Base-by-base conservation (phyloP, 2,329 filamentous ascomycete species). In the Fusarium nelsonii region DNA sequence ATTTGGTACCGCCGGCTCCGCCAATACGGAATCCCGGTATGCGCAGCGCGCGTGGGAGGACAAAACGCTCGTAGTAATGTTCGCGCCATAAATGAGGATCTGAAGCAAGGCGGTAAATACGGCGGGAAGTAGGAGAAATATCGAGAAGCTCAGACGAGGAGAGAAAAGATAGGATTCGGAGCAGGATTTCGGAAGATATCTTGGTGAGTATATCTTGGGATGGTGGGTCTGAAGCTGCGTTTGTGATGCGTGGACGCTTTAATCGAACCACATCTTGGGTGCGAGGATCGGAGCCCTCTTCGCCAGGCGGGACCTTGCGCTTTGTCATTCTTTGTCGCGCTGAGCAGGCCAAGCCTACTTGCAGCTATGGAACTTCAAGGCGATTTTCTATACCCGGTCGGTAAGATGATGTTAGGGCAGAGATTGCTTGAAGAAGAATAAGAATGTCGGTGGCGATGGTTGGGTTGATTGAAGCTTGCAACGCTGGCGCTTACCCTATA, bases 21-120 rank as follows among this genome's bases (percentile, higher is more conserved):
- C 80, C 78, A 28, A 80, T 73, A 33, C 83, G 80, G 57, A 91
- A 86, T 23, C 91, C 91, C 1, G 92, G 91, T 58, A 95, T 89
- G 60, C 91, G 88, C 70, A 91, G 86, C 36, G 91, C 92, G 74
- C 94, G 88, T 39, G 93, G 94, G 36, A 92, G 86, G 32, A 97
- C 92, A 79, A 97, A 98, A 66, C 91, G 90, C 28, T 89, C 85
- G 80, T 97, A 97, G 80, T 97, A 99, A 50, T 93, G 88, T 15
- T 87, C 86, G 78, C 95, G 96, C 96, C 96, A 99, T 58, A 98
- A 82, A 77, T 97, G 93, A 1, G 91, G 91, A 78, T 98, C 96
- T 56, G 87, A 85, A 9, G 92, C 87, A 18, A 98, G 85, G 39
- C 84, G 84, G 71, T 89, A 84, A 75, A 97, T 91, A 62, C 92